phyloP scores from a whole-genome alignment of 2,329 filamentous ascomycete genomes.

The Alternaria conjuncta region DNA sequence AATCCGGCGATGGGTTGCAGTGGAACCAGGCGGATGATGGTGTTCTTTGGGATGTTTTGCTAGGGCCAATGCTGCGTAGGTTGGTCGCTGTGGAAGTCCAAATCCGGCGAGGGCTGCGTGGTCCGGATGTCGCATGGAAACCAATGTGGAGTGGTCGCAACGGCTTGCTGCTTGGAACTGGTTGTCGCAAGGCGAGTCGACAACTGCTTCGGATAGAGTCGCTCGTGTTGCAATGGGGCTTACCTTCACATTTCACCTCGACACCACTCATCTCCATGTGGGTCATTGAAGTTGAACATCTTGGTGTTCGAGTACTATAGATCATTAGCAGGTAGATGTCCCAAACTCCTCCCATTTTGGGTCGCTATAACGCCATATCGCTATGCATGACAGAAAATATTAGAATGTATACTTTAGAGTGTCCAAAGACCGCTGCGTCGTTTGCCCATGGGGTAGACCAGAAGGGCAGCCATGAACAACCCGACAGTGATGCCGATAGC shows the following conservation, averaged over 20 bases:
- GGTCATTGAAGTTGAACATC: conserved; percentile 13
- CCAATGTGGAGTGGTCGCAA: neutral
- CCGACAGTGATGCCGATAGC: conserved; percentile 60
- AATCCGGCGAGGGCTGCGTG: neutral
- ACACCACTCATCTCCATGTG: conserved; percentile 23
- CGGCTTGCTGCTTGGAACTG: neutral
- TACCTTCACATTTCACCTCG: conserved; percentile 25
- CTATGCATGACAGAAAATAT: conserved; percentile 21
- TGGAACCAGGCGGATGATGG: neutral
- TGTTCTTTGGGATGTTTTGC: neutral
- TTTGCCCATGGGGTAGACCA: conserved; percentile 59
- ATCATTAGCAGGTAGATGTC: conserved; percentile 23
- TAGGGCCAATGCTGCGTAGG: conserved; percentile 2
- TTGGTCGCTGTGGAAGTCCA: neutral
- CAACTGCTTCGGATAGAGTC: conserved; percentile 6
- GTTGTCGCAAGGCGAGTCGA: conserved; percentile 10
- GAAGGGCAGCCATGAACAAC: conserved; percentile 56
- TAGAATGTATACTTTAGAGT: conserved; percentile 32
- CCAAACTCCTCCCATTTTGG: conserved; percentile 12
- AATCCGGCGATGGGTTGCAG: neutral
- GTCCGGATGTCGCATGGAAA: neutral
- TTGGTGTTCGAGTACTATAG: conserved; percentile 22
- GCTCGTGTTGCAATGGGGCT: conserved; percentile 14
- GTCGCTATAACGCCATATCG: conserved; percentile 24
- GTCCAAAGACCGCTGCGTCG: conserved; percentile 49